phyloP scores from a whole-genome alignment of 331 rosid genomes.

The Dryas integrifolia region DNA sequence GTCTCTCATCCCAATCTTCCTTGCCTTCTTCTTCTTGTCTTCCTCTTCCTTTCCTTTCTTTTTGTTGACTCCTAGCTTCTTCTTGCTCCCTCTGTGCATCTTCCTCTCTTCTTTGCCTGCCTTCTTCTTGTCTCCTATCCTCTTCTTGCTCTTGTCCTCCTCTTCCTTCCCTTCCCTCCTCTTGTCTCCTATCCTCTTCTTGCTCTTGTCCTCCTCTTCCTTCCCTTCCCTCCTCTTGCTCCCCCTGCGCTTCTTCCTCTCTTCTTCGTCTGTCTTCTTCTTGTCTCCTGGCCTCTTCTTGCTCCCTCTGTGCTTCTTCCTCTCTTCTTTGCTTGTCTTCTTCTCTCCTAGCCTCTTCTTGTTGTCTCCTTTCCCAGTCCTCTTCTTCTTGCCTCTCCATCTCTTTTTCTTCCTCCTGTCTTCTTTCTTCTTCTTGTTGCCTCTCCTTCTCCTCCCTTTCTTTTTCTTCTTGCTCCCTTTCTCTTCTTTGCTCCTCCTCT shows the following conservation, averaged over 20 bases:
- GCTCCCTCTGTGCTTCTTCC: constrained; percentile 1
- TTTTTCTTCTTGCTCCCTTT: not conserved
- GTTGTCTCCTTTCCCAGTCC: constrained; percentile 2
- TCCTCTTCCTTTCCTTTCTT: not conserved
- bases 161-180: not conserved
- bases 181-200: not conserved
- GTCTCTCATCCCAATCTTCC: not conserved
- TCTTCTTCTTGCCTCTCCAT: not conserved
- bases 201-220: not conserved
- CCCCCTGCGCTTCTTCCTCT: not conserved
- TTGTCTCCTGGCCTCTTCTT: constrained; percentile 11
- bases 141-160: not conserved
- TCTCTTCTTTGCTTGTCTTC: not conserved
- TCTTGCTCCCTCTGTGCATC: constrained; percentile 11
- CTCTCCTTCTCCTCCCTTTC: not conserved
- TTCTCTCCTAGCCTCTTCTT: constrained; percentile 7
- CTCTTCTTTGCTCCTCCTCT: constrained; percentile 9
- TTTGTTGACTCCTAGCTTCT: constrained; percentile 4
- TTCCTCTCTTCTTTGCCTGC: not conserved
- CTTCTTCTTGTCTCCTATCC: no score
- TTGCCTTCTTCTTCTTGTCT: not conserved
- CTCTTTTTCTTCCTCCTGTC: not conserved
- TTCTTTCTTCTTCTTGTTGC: not conserved
- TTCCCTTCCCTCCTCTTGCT: not conserved
- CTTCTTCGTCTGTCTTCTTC: constrained; percentile 3